Conservation (phyloP, 176 grass and related monocot genomes). For the Musa troglodytarum region DNA sequence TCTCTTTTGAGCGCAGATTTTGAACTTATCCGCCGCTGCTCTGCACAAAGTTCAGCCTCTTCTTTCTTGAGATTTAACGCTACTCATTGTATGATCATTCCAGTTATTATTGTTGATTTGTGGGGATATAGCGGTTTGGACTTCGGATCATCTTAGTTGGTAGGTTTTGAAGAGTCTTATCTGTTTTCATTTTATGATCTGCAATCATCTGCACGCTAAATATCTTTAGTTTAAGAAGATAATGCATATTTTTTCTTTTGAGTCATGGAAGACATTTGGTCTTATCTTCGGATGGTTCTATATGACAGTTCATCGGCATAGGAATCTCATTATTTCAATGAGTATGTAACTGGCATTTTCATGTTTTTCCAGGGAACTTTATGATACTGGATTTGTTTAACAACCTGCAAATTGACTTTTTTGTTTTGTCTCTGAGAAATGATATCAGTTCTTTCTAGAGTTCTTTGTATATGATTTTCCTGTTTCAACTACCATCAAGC, state of each 20-base stretch:
- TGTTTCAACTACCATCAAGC: no score
- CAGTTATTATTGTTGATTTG: neutral
- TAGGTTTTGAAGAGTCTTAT: neutral
- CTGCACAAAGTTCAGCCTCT: neutral
- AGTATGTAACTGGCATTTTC: no score
- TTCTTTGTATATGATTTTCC: no score
- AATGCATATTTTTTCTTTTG: neutral
- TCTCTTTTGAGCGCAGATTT: neutral
- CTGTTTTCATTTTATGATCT: neutral
- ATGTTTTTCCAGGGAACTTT: neutral
- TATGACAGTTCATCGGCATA: neutral
- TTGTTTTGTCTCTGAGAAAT: no score
- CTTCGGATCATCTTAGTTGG: neutral
- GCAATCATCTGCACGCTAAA: no score
- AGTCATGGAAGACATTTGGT: neutral
- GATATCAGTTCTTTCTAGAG: no score
- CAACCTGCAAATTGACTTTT: neutral
- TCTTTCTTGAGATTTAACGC: neutral
- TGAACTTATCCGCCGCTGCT: neutral
- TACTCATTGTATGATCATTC: neutral
- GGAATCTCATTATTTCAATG: no score
- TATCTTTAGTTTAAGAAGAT: neutral
- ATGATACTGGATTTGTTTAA: neutral
- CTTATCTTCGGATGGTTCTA: neutral
- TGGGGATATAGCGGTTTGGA: neutral